Base-by-base conservation (phyloP, 805 yeast species). In the Starmerella roubikii region DNA sequence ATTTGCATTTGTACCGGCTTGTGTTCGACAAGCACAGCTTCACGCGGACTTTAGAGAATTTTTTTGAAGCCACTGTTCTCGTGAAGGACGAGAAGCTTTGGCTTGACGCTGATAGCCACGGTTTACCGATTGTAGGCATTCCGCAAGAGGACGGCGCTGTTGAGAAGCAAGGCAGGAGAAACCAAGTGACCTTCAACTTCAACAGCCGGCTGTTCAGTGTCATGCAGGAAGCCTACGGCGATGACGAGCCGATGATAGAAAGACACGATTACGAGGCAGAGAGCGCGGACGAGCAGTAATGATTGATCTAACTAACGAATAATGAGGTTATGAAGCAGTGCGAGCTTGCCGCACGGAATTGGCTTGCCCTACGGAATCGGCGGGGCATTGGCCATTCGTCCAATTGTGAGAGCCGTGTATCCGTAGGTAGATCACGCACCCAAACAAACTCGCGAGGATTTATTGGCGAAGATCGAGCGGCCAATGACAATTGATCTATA, bases 181-280 rank as follows among this genome's bases (percentile, higher is more conserved):
- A 25, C n/a, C 46, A 44, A 32, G 37, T 37, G 39, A 44, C 41
- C 19, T 20, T 39, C 28, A 44, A 44, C 20, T 24, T 40, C 20
- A 28, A 37, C 26, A 16, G 26, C 13, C 15, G 19, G 17, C 20
- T 42, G 3, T 42, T 30, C 34, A 23, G 11, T 11, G 16, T 15
- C 20, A 23, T 28, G 30, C 20, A 15, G n/a, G 17, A 11, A 11
- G 19, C 30, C 8, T 40, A 19, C 20, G 36, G 34, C 5, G 11
- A 26, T 3, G 35, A 34, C 26, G 38, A 24, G 15, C 29, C 44
- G 17, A 12, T 42, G 11, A 31, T 42, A 3, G 22, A 12, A 13
- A 24, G 42, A 8, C 17, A 19, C 4, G 35, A 30, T n/a, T 30
- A 22, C 31, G 31, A 29, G 4, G 20, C n/a, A n/a, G n/a, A n/a